phyloP scores from a whole-genome alignment of 805 yeast species.

The Sugiyamaella marilandica region DNA sequence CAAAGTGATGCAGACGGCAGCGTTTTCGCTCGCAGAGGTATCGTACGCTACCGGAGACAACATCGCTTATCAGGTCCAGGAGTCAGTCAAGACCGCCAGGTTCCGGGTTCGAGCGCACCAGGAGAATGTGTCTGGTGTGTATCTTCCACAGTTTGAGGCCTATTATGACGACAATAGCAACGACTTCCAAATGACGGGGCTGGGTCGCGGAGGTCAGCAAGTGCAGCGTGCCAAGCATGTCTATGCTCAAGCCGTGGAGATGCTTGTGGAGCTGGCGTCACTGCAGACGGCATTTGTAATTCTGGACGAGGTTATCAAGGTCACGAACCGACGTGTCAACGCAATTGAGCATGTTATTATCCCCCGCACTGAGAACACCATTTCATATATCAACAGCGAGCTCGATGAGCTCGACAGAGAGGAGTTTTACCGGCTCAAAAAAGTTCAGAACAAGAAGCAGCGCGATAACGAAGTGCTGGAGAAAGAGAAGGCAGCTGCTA shows the following conservation, averaged over 20 bases:
- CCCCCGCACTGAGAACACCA: conserved; percentile 96
- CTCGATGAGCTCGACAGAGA: conserved; percentile 97
- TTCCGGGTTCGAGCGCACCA: conserved; percentile 87
- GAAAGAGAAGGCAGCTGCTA: conserved; percentile 24
- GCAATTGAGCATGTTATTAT: conserved; percentile 98
- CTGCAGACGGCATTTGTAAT: conserved; percentile 95
- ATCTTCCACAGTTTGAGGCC: conserved; percentile 86
- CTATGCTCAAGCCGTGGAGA: conserved; percentile 94
- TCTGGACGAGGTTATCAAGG: conserved; percentile 95
- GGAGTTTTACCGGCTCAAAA: conserved; percentile 93
- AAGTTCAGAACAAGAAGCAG: conserved; percentile 93
- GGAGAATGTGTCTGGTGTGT: conserved; percentile 95
- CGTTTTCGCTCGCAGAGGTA: conserved; percentile 94
- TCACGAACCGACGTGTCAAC: conserved; percentile 95
- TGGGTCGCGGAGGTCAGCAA: conserved; percentile 98
- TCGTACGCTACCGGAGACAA: conserved; percentile 97
- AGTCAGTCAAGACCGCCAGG: conserved; percentile 80
- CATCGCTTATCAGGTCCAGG: conserved; percentile 93
- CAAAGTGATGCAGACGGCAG: conserved; percentile 95
- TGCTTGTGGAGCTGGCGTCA: conserved; percentile 91
- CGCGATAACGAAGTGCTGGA: conserved; percentile 65
- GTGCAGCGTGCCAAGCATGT: conserved; percentile 91
- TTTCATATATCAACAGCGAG: conserved; percentile 86
- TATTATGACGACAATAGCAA: conserved; percentile 78
- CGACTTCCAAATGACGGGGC: conserved; percentile 93